Evolutionary conservation across 1,139 yeast genomes (phyloP), one percentile per base, ranked within the genome.

Genomic region (Scheffersomyces parashehatae): DNA sequence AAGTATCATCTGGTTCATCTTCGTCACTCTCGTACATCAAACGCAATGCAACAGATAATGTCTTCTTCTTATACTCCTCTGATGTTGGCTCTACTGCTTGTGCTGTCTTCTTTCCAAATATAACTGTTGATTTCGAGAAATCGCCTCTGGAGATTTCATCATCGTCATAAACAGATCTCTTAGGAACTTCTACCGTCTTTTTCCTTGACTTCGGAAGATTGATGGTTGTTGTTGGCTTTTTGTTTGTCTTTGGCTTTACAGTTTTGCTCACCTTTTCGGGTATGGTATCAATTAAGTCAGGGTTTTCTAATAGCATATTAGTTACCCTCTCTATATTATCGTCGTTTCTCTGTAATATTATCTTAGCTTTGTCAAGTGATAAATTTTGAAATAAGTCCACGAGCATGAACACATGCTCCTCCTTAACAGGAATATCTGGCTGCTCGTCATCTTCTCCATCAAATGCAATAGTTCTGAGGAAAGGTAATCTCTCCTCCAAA

Each of bases 1-100:
- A 88, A 0, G 95, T 87, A 54, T 89, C 96, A 59, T 88, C 97
- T 3, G 87, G 83, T 51, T 87, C 95, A 55, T 79, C 83, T 54
- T 87, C 96, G 48, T 86, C 93, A 15, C 82, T 77, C 39, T 84
- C 87, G 54, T 86, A 84, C 48, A 87, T 68, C 51, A 85, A 62
- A 43, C 81, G 67, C 51, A 88, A 67, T 0, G 95, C 91, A 38
- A 84, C 79, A 8, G 78, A 71, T 37, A 88, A 63, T 0, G 88
- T 82, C 52, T 71, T 77, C 52, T 82, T 79, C 50, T 77, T 79
- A 20, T 79, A 56, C 37, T 75, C 77, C 36, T 56, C 63, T 6
- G 54, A 45, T 12, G 51, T 41, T 29, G 54, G 44, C n/a, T 53
- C 54, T 20, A 39, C 37, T 5, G 50, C 45, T 37, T 43, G 46